Conservation (phyloP, 371 early-diverging fungal genomes). For the Actinomortierella wolfii region DNA sequence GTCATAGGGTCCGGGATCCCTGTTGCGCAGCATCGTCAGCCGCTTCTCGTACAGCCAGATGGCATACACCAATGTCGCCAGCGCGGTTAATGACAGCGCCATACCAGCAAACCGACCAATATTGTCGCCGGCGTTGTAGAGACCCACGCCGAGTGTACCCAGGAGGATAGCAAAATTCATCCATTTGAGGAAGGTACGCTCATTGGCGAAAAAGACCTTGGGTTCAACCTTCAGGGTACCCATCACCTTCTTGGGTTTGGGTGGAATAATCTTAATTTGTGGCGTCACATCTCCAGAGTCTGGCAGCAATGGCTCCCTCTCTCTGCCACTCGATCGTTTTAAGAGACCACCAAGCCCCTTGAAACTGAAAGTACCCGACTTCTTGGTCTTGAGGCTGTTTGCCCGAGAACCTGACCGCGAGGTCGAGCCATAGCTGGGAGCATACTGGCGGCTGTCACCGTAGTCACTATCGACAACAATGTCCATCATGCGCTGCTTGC, state of each 20-base stretch:
- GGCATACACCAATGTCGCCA: slow-evolving; percentile 75
- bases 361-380: slow-evolving; percentile 24
- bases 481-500: slow-evolving; percentile 37
- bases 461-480: slow-evolving; percentile 22
- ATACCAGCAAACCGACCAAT: slow-evolving; percentile 67
- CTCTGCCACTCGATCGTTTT: slow-evolving; percentile 23
- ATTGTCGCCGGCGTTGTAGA: slow-evolving; percentile 73
- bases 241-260: slow-evolving; percentile 44
- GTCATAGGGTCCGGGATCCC: slow-evolving; percentile 65
- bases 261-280: slow-evolving; percentile 42
- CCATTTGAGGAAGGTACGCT: slow-evolving; percentile 92
- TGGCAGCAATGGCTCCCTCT: slow-evolving; percentile 7
- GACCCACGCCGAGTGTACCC: slow-evolving; percentile 68
- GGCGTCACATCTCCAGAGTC: slow-evolving; percentile 12
- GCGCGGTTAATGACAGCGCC: slow-evolving; percentile 65
- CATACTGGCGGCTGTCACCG: neutral
- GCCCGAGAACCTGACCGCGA: slow-evolving; percentile 15
- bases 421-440: slow-evolving; percentile 7
- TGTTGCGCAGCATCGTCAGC: slow-evolving; percentile 63
- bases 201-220: slow-evolving; percentile 96
- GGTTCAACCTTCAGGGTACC: slow-evolving; percentile 45
- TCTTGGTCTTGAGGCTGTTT: slow-evolving; percentile 21
- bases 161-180: slow-evolving; percentile 70
- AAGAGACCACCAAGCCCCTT: slow-evolving; percentile 42
- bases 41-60: slow-evolving; percentile 86